Percentiles rank a stretch among this genome's conserved stretches.
phyloP scores from a whole-genome alignment of 768 basidiomycete species.

The Cyclocybe cylindracea region DNA sequence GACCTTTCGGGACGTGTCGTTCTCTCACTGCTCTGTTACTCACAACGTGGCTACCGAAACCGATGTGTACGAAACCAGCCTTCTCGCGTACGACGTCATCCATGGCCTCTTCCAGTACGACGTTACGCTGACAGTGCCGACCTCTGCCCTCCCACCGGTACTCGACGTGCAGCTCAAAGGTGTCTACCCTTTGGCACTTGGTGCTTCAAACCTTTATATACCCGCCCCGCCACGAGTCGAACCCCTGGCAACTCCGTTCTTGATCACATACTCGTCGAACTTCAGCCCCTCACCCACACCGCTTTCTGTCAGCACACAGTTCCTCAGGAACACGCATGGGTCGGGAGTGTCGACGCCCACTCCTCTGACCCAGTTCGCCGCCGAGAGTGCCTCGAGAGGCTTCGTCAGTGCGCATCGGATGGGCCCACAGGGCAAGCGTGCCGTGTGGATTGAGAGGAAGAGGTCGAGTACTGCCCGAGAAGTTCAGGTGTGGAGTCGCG shows the following conservation, averaged over 20 bases:
- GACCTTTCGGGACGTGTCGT: constrained; percentile 45
- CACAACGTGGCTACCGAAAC: constrained; percentile 2
- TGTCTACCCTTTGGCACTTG: constrained; percentile 41
- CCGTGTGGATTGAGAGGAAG: constrained; percentile 57
- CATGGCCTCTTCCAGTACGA: constrained; percentile 54
- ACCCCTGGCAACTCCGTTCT: not conserved
- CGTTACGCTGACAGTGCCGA: constrained; percentile 25
- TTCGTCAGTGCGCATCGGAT: constrained; percentile 52
- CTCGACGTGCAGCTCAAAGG: constrained; percentile 43
- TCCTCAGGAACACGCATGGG: not conserved
- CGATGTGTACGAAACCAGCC: constrained; percentile 26
- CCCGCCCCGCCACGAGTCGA: constrained; percentile 2
- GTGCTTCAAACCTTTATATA: constrained; percentile 9
- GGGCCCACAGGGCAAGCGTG: constrained; percentile 50
- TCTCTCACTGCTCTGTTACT: constrained; percentile 30
- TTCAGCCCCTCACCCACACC: constrained; percentile 13
- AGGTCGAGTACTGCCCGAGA: constrained; percentile 41
- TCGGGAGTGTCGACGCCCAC: not conserved
- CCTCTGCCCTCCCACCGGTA: constrained; percentile 9
- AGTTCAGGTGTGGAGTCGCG: constrained; percentile 42
- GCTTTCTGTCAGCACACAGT: constrained; percentile 5
- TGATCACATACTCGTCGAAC: constrained; percentile 9
- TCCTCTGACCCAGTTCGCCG: not conserved
- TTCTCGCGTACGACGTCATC: constrained; percentile 46
- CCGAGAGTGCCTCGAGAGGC: constrained; percentile 31